Base-by-base conservation (phyloP, 2,329 filamentous ascomycete species). In the Aspergillus ibericus region DNA sequence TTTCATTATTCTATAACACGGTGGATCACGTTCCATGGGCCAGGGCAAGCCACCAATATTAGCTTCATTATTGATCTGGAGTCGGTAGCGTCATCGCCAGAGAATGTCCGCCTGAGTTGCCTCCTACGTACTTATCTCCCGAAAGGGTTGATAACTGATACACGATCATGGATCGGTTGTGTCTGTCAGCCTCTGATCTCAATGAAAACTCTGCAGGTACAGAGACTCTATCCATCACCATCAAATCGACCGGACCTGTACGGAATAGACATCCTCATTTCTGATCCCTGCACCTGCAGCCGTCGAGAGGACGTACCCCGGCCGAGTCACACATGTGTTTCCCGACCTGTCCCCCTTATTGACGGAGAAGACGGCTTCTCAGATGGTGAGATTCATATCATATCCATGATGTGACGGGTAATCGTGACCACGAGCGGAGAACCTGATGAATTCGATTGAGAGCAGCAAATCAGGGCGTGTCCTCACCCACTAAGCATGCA, bases 331-430 rank as follows among this genome's bases (percentile, higher is more conserved):
- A 58, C 59, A 55, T 50, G 40, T 53, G 50, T 53, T 34, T 47
- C 49, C 40, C 16, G 15, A 12, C 34, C 32, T 15, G 5, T 32
- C 36, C 25, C 50, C 38, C 25, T 42, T 40, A n/a, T 42, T 60
- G 36, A 40, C 6, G 15, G 36, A 38, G 36, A 5, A 35, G n/a
- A 40, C 36, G 4, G 8, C 4, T 40, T 9, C 16, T 40, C 1
- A 4, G 9, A 40, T 40, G 36, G 38, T 22, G 18, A 20, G 2
- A 42, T 42, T 42, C 35, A 53, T 53, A 56, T 58, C 55, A 58
- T 58, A 58, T n/a, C n/a, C n/a, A n/a, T n/a, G n/a, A n/a, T 59
- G 48, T 60, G 55, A 59, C 52, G 53, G 51, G 52, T 60, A 42
- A 27, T 40, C 27, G 16, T 16, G 25, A 36, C 50, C 50, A 53